phyloP scores from a whole-genome alignment of 306 rosid species.

The Heteromeles arbutifolia region DNA sequence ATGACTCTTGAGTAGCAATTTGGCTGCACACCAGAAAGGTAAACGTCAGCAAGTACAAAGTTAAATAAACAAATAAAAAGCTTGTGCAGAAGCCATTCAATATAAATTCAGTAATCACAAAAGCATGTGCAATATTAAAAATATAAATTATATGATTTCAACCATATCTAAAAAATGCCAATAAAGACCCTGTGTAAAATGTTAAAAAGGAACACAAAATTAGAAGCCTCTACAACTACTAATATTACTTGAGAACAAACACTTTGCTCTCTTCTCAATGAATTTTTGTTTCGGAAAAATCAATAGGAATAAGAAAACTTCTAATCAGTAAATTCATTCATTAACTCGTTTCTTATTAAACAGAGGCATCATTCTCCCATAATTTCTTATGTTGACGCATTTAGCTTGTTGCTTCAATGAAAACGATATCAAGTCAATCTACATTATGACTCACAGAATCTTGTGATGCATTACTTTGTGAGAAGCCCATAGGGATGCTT shows the following conservation, averaged over 20 bases:
- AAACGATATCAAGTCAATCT: not conserved
- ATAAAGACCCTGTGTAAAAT: not conserved
- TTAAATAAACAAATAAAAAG: not conserved
- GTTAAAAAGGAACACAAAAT: not conserved
- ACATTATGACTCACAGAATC: not conserved
- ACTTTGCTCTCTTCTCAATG: not conserved
- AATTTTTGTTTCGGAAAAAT: not conserved
- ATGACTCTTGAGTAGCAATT: slow-evolving; percentile 98
- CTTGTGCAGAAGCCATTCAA: not conserved
- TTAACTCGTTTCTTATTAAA: not conserved
- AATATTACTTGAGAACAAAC: not conserved
- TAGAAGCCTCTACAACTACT: not conserved
- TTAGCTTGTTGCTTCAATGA: not conserved
- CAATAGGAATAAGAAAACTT: not conserved
- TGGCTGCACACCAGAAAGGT: slow-evolving; percentile 58
- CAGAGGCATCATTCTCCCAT: not conserved
- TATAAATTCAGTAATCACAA: not conserved
- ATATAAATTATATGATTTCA: not conserved
- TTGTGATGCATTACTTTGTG: too few relatives aligned
- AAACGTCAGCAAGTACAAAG: slow-evolving; percentile 13
- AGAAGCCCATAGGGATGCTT: too few relatives aligned
- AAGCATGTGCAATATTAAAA: not conserved
- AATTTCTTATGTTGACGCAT: not conserved
- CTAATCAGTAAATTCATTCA: not conserved
- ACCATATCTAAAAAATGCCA: not conserved